Evolutionary conservation across 441 rosid species (phyloP).

Genomic region (Adansonia rubrostipa): DNA sequence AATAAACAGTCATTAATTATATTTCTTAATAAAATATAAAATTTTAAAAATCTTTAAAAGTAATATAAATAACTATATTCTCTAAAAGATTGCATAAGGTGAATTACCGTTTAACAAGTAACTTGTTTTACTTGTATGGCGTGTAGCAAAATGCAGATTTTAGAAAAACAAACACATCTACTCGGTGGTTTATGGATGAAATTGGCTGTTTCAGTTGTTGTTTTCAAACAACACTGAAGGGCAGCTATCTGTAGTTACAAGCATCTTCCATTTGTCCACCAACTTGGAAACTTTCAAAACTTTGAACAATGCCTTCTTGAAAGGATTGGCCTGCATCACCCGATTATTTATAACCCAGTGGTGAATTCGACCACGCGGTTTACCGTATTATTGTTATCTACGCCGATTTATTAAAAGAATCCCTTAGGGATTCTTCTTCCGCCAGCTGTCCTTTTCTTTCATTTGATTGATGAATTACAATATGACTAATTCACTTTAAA

Average conservation of each 20-base stretch:
- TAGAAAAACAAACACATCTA: not conserved
- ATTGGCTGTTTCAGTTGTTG: not conserved
- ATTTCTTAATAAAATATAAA: too few species aligned
- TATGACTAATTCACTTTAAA: too few species aligned
- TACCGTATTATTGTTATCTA: not conserved
- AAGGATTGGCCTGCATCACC: constrained; percentile 1
- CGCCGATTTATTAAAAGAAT: too few species aligned
- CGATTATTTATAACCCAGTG: not conserved
- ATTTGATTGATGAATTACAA: too few species aligned
- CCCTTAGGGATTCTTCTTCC: too few species aligned
- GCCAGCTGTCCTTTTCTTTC: too few species aligned
- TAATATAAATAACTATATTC: too few species aligned
- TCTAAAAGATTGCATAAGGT: too few species aligned
- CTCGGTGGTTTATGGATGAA: not conserved
- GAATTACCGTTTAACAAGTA: too few species aligned
- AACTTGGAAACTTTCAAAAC: not conserved
- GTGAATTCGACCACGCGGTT: constrained; percentile 9
- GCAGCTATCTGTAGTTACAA: not conserved
- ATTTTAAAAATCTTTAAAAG: too few species aligned
- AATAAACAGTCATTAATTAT: too few species aligned
- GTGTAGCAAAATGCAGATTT: not conserved
- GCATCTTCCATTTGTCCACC: constrained; percentile 14
- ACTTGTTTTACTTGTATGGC: not conserved
- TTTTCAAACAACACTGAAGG: not conserved
- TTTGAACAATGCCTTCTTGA: not conserved